Evolutionary conservation across 1,284 basidiomycete genomes (phyloP).

Genomic region (Heterobasidion parviporum): DNA sequence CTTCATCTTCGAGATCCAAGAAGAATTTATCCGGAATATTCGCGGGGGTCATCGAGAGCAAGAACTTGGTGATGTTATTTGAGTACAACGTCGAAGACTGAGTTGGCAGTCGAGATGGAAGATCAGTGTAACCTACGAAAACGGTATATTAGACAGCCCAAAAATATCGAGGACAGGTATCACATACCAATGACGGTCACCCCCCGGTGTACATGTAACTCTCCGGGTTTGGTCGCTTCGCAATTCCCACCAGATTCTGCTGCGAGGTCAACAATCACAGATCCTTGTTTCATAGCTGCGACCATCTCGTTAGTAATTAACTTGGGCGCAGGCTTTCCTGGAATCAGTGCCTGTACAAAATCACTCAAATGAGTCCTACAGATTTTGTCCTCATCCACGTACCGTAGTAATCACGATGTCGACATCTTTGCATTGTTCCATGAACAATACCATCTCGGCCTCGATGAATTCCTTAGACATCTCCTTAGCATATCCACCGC

Average conservation of each 20-base stretch:
- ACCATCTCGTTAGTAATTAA: constrained; percentile 79
- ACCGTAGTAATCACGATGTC: constrained; percentile 84
- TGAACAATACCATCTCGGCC: constrained; percentile 82
- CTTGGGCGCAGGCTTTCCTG: constrained; percentile 78
- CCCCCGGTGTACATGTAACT: constrained; percentile 58
- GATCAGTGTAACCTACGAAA: constrained; percentile 62
- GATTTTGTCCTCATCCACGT: background rate
- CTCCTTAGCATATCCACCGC: constrained; percentile 81
- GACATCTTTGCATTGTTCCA: constrained; percentile 79
- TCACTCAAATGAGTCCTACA: background rate
- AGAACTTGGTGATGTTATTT: constrained; percentile 84
- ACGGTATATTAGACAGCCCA: background rate
- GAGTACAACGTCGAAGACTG: constrained; percentile 84
- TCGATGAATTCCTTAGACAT: constrained; percentile 88
- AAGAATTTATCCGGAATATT: constrained; percentile 42
- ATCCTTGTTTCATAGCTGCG: constrained; percentile 81
- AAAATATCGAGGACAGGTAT: constrained; percentile 7
- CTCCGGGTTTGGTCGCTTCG: constrained; percentile 69
- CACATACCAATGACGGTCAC: constrained; percentile 70
- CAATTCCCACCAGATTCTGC: constrained; percentile 83
- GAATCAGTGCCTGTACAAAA: constrained; percentile 56
- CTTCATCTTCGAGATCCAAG: constrained; percentile 74
- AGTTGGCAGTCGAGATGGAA: constrained; percentile 77
- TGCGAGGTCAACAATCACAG: constrained; percentile 79
- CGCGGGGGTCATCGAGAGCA: constrained; percentile 64